Conservation (phyloP, 257 asterid genomes). For the Nicotiana undulata region DNA sequence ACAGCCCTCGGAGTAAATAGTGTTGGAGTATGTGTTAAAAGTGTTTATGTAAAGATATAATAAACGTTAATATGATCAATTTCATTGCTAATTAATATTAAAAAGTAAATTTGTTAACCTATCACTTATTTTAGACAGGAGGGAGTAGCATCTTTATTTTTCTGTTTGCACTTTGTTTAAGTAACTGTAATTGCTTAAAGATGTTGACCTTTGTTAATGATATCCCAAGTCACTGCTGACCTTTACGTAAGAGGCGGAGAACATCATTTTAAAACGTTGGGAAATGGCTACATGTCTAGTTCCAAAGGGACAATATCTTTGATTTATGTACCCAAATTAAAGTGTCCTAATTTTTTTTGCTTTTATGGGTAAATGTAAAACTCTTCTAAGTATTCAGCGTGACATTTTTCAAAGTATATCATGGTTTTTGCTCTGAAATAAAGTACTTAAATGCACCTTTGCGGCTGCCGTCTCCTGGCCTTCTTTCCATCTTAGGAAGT, state of each 20-base stretch:
- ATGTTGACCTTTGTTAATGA: conserved; percentile 17
- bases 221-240: background rate
- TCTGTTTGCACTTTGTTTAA: too few relatives aligned
- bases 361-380: background rate
- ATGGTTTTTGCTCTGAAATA: background rate
- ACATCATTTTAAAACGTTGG: conserved; percentile 15
- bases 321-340: conserved; percentile 11
- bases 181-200: background rate
- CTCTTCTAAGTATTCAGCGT: background rate
- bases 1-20: too few relatives aligned
- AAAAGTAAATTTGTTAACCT: too few relatives aligned
- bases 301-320: conserved; percentile 24
- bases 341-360: background rate
- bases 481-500: background rate
- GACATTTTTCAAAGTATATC: background rate
- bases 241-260: conserved; percentile 5
- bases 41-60: too few relatives aligned
- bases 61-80: too few relatives aligned
- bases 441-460: conserved; percentile 10
- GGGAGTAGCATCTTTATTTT: too few relatives aligned
- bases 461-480: conserved; percentile 20
- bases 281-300: conserved; percentile 15
- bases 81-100: too few relatives aligned
- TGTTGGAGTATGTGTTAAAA: too few relatives aligned
- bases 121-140: too few relatives aligned